These are phyloP conservation scores for Amylocystis lapponica DNA, from an alignment of 768 basidiomycete genomes.

Conservation along the genomic window DNA sequence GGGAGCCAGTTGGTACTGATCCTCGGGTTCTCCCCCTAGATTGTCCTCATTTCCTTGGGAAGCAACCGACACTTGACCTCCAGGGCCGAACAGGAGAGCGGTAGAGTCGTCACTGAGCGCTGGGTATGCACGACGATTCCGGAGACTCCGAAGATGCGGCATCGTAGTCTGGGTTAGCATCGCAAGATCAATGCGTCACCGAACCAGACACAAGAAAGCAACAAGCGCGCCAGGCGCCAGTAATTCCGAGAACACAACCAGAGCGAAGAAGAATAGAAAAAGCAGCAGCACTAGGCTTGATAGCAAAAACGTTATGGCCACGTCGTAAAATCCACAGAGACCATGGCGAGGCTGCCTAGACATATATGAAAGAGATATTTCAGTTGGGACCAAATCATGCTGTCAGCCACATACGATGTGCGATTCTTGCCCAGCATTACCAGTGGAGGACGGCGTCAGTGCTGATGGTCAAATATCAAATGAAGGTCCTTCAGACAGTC, in stretches of 20 bases:
- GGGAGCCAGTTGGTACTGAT: not conserved
- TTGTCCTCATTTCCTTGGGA: not conserved
- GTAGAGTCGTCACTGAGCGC: not conserved
- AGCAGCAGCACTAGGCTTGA: not conserved
- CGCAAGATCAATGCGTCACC: not conserved
- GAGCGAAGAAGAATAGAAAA: not conserved
- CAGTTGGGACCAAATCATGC: too few relatives aligned
- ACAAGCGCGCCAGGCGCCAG: conserved; percentile 1
- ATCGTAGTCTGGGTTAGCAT: not conserved
- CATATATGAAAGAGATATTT: too few relatives aligned
- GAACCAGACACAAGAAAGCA: not conserved
- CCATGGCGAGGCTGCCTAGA: too few relatives aligned
- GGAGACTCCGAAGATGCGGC: not conserved
- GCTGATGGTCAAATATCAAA: too few relatives aligned
- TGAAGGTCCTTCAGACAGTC: too few relatives aligned
- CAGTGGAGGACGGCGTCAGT: too few relatives aligned
- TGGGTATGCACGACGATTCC: not conserved
- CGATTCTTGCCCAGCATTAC: too few relatives aligned
- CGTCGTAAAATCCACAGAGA: too few relatives aligned
- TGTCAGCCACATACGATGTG: too few relatives aligned
- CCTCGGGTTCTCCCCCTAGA: not conserved
- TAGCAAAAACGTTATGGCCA: too few relatives aligned
- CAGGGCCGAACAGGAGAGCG: conserved; percentile 3
- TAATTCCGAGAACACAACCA: not conserved
- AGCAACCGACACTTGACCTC: conserved; percentile 1